phyloP scores from a whole-genome alignment of 2,329 filamentous ascomycete species.

The Diaporthe ilicicola region DNA sequence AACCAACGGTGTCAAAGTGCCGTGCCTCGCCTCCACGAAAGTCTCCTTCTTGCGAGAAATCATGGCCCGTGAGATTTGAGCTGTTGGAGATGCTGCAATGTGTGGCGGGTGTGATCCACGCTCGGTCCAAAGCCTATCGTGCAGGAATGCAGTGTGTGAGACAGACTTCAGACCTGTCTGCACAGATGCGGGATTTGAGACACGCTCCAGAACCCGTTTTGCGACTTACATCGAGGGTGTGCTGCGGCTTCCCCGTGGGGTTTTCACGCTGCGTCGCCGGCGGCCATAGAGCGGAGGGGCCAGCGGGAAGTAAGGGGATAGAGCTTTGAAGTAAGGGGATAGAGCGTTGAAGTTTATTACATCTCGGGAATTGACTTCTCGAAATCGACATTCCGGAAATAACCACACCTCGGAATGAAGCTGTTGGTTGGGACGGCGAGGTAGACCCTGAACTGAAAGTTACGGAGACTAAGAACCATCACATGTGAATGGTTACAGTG shows the following conservation, averaged over 20 bases:
- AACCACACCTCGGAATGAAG: neutral
- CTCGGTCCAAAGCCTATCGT: neutral
- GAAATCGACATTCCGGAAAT: too few relatives aligned
- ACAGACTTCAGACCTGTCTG: neutral
- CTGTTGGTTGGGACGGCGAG: neutral
- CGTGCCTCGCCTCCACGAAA: neutral
- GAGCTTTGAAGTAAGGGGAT: too few relatives aligned
- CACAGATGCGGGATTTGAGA: neutral
- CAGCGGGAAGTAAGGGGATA: too few relatives aligned
- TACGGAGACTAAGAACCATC: neutral
- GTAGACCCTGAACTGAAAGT: too few relatives aligned
- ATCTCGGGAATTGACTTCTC: too few relatives aligned
- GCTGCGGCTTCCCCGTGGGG: neutral
- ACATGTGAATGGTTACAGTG: neutral
- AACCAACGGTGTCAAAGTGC: too few relatives aligned
- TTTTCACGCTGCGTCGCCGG: neutral
- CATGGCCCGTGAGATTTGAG: neutral
- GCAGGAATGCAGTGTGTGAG: neutral
- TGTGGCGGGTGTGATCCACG: neutral
- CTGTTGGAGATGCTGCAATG: slow-evolving; percentile 4
- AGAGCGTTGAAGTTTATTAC: too few relatives aligned
- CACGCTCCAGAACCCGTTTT: neutral
- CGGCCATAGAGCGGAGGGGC: neutral
- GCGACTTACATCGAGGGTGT: neutral
- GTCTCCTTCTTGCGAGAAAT: neutral